phyloP scores from a whole-genome alignment of 2,329 filamentous ascomycete genomes.

The Parascedosporium putredinis region DNA sequence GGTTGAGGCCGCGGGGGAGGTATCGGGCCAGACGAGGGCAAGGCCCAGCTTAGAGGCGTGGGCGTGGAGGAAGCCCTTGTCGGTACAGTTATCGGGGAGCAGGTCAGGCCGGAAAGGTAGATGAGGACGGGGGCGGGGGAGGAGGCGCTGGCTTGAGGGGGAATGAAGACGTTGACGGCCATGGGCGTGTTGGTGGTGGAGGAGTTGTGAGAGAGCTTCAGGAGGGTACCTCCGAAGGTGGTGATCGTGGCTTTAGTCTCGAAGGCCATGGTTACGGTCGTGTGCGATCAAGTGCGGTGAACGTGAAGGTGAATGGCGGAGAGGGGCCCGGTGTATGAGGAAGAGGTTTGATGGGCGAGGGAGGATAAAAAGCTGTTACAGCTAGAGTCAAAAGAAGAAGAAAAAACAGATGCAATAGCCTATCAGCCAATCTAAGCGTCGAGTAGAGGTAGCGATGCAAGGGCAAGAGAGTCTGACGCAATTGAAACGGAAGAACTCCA shows the following conservation, averaged over 20 bases:
- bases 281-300: no score
- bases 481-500: no score
- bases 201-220: conserved; percentile 85
- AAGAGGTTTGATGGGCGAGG: background rate
- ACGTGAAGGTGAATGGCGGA: background rate
- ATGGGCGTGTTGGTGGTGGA: conserved; percentile 74
- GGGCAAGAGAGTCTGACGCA: no score
- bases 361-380: no score
- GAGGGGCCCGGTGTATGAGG: background rate
- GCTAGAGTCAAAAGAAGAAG: no score
- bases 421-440: no score
- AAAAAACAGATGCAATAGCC: no score
- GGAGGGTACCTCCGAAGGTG: conserved; percentile 86
- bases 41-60: conserved; percentile 70
- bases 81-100: conserved; percentile 79
- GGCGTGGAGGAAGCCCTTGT: conserved; percentile 86
- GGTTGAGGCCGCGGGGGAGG: conserved; percentile 76
- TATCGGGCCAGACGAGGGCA: conserved; percentile 92
- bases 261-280: conserved; percentile 58
- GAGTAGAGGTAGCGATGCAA: no score
- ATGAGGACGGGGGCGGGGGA: conserved; percentile 68
- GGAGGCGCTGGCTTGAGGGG: conserved; percentile 50
- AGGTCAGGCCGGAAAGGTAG: conserved; percentile 90
- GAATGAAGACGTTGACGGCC: conserved; percentile 87
- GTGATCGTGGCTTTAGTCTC: conserved; percentile 81